phyloP scores from a whole-genome alignment of 495 filamentous ascomycete species.

The Talaromyces stipitatus region DNA sequence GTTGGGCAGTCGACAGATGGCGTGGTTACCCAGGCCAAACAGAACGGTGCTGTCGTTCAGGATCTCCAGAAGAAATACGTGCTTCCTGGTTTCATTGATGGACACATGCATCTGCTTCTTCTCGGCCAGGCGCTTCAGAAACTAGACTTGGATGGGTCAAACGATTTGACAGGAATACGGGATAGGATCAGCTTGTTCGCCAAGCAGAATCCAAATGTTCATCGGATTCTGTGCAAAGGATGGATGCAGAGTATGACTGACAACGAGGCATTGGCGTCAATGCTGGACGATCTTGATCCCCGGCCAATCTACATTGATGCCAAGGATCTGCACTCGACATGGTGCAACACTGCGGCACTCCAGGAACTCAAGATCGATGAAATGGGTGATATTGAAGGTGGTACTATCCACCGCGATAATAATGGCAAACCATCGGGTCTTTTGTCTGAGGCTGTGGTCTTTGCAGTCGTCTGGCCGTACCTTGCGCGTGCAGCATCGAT shows the following conservation, averaged over 20 bases:
- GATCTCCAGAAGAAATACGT: constrained; percentile 43
- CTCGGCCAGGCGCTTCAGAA: constrained; percentile 53
- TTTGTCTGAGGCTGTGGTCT: constrained; percentile 49
- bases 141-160: constrained; percentile 45
- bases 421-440: constrained; percentile 45
- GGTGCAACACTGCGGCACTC: constrained; percentile 51
- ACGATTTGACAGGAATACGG: constrained; percentile 46
- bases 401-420: constrained; percentile 46
- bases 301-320: constrained; percentile 54
- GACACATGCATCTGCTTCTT: constrained; percentile 55
- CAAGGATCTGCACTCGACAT: constrained; percentile 56
- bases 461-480: constrained; percentile 52
- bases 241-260: constrained; percentile 56
- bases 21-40: constrained; percentile 19
- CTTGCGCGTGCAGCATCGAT: constrained; percentile 43
- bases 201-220: constrained; percentile 33
- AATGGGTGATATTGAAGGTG: constrained; percentile 46
- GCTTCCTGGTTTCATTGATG: constrained; percentile 58
- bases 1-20: constrained; percentile 35
- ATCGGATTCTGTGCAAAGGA: constrained; percentile 47
- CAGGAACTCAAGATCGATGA: constrained; percentile 40
- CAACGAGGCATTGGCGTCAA: constrained; percentile 39
- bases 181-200: constrained; percentile 43
- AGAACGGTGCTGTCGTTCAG: constrained; percentile 19
- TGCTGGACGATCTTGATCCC: constrained; percentile 45